Percentiles rank a stretch among this genome's conserved stretches.
phyloP scores from a whole-genome alignment of 345 rosid species.

The Sonneratia alba region DNA sequence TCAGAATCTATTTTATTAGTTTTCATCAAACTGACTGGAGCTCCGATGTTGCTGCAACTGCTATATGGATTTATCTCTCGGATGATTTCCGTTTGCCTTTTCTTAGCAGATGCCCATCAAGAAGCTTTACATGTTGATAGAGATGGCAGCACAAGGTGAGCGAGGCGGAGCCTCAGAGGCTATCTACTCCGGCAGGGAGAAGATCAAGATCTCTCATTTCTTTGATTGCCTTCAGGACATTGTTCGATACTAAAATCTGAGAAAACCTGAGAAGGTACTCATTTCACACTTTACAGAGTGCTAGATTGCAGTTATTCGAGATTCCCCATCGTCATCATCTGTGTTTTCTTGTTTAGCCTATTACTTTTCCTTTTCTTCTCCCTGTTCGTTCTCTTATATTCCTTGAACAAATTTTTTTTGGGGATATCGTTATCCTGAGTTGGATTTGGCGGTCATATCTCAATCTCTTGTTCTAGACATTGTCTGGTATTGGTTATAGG shows the following conservation, averaged over 20 bases:
- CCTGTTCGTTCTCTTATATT: too few relatives aligned
- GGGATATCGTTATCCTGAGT: too few relatives aligned
- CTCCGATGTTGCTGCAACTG: not conserved
- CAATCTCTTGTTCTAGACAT: too few relatives aligned
- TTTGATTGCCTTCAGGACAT: constrained; percentile 74
- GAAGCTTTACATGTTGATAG: constrained; percentile 78
- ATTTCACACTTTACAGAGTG: not conserved
- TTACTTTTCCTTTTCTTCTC: not conserved
- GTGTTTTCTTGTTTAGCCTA: not conserved
- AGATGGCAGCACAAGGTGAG: constrained; percentile 96
- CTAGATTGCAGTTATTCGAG: not conserved
- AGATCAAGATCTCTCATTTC: constrained; percentile 65
- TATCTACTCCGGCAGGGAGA: constrained; percentile 54
- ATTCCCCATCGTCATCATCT: not conserved
- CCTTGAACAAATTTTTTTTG: too few relatives aligned
- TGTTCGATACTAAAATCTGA: constrained; percentile 30
- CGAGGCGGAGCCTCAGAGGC: constrained; percentile 70
- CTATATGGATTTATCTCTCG: not conserved
- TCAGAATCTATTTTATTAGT: not conserved
- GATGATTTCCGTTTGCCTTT: not conserved
- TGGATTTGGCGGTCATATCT: too few relatives aligned
- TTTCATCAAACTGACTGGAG: not conserved
- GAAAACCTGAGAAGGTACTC: not conserved
- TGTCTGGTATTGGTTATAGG: too few relatives aligned
- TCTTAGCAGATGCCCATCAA: constrained; percentile 47